Evolutionary conservation across 2,329 filamentous ascomycete genomes (phyloP), one percentile per base, ranked within the genome.

Genomic region (Cladosporium sp.): DNA sequence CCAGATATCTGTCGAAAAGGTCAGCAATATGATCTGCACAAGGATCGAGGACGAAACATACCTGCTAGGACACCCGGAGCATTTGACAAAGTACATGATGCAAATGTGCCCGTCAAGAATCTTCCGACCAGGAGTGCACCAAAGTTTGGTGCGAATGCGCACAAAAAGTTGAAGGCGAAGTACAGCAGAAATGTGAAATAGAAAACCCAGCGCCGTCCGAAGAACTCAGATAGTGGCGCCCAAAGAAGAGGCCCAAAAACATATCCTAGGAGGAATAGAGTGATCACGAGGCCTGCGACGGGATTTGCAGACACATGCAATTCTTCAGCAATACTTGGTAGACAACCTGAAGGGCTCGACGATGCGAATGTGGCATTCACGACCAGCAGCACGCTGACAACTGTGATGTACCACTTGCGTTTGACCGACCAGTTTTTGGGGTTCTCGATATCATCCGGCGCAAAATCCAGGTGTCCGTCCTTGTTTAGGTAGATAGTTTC

Each of bases 221-320:
- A 78, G 52, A 85, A 80, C 61, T 87, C 84, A 38, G 78, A 84
- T 3, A 86, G 62, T 0, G 84, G 84, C 0, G 81, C 83, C 72
- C 82, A 85, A 11, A 84, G 64, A 7, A 84, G 65, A 0, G 80
- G 80, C 0, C 81, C 81, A 2, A 76, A 72, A 16, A 83, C 78
- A 59, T 84, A 86, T n/a, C 63, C 64, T 1, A 67, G 56, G 15
- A 67, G 50, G 49, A 67, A 66, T 2, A 65, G 53, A 2, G 64
- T 66, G 8, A 64, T 55, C n/a, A 64, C 64, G 25, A 66, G 53
- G 8, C 59, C 58, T 4, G 61, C 62, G 8, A 68, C 75, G 15
- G 47, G 38, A 52, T 74, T 72, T 5, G 50, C 54, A 0, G 76
- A 78, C 2, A 82, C 69, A 13, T 65, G 55, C 47, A 81, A 78